These are phyloP conservation scores for Aureobasidium sp. DNA, from an alignment of 2,329 filamentous ascomycete species.

Conservation along the genomic window DNA sequence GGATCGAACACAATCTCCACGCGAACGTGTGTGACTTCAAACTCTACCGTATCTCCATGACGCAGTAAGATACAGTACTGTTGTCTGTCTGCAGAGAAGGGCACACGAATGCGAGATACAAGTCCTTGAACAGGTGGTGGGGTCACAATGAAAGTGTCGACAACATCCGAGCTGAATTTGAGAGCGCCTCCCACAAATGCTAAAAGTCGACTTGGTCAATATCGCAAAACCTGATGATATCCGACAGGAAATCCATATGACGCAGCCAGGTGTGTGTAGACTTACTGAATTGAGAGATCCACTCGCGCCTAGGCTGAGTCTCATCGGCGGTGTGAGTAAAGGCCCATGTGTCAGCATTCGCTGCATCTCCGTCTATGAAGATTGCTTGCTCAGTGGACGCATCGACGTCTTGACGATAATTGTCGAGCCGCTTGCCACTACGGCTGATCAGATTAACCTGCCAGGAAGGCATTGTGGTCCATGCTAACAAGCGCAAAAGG, in stretches of 20 bases:
- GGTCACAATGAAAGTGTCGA: background rate
- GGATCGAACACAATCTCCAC: background rate
- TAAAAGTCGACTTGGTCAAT: background rate
- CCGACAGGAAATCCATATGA: background rate
- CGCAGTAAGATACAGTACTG: background rate
- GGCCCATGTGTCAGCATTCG: background rate
- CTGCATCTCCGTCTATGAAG: background rate
- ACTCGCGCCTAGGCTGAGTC: conserved; percentile 5
- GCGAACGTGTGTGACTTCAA: background rate
- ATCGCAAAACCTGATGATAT: background rate
- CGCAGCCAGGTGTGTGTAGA: background rate
- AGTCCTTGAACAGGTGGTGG: background rate
- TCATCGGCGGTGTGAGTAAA: background rate
- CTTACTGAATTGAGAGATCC: conserved; percentile 5
- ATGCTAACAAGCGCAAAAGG: background rate
- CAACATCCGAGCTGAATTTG: background rate
- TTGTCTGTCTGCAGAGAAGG: background rate
- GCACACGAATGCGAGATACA: background rate
- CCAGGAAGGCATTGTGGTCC: background rate
- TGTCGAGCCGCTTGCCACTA: background rate
- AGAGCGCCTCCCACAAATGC: background rate
- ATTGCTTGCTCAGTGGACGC: background rate
- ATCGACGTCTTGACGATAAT: background rate
- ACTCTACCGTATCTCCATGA: background rate
- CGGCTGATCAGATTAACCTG: background rate